Base-by-base conservation (phyloP, 805 yeast species). In the Nakazawaea populi region DNA sequence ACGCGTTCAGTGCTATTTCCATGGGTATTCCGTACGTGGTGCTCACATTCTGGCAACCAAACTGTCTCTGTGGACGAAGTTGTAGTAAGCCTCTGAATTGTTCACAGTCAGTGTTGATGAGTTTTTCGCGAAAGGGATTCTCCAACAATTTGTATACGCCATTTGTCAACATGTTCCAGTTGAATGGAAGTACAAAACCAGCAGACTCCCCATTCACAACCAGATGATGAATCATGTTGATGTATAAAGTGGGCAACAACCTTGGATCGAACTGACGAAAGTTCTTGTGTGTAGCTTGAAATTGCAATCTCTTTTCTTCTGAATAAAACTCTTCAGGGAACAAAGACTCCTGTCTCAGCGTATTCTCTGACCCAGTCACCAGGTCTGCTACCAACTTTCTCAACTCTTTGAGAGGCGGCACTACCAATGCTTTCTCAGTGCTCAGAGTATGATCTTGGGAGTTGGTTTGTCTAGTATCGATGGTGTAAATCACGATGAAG, bases 131-230 rank as follows among this genome's bases (percentile, higher is more conserved):
- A 4, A 40, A 35, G 6, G 46, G 42, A 35, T 49, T 49, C 6
- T 40, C 34, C 45, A 34, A 14, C 6, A 49, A 3, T 29, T 29
- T 29, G 9, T 18, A 29, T 28, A 40, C 11, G 27, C 14, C 24
- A 24, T 45, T 29, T 10, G 46, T 42, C 7, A 50, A 31, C 44
- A 46, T 36, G n/a, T 50, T 46, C 52, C 52, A 50, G 24, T 50
- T 50, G 39, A 50, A 50, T n/a, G 52, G 52, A 5, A 50, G 24
- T 14, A 7, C 28, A 30, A 44, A 39, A 27, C 11, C 35, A 32
- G 35, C 35, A 32, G 35, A 32, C 11, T 9, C 35, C 8, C 35
- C 35, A 32, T 11, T 11, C 11, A 32, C 11, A 8, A 32, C 35
- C 11, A 9, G 35, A 9, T 8, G 32, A 4, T 39, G 31, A 35